Evolutionary conservation across 176 grass and related monocot genomes (phyloP).

Genomic region (Avena atlantica): DNA sequence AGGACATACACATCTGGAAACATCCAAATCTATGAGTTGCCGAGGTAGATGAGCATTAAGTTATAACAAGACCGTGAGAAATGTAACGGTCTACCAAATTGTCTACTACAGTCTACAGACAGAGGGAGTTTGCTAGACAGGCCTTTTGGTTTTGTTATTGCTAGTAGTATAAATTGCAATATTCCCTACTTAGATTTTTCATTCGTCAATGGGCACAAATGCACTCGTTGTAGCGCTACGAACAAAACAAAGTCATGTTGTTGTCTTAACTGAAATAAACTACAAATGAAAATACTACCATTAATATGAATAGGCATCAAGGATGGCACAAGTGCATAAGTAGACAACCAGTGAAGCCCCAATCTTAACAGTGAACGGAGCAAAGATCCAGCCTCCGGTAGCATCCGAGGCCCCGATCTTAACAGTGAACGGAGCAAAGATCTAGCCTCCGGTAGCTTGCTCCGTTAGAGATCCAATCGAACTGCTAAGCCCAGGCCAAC

Average conservation of each 20-base stretch:
- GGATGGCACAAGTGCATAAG: not conserved
- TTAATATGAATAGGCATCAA: not conserved
- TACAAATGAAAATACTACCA: not conserved
- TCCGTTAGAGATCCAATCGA: not conserved
- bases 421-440: not conserved
- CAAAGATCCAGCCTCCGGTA: not conserved
- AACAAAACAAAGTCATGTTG: not conserved
- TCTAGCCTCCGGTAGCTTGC: not conserved
- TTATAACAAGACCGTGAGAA: not conserved
- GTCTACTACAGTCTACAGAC: not conserved
- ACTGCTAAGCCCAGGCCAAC: not conserved
- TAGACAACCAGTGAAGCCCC: not conserved
- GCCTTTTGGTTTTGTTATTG: not conserved
- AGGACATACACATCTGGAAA: not conserved
- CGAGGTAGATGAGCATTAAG: not conserved
- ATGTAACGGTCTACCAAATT: constrained; percentile 7
- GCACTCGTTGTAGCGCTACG: not conserved
- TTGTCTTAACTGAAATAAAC: not conserved
- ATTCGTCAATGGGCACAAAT: not conserved
- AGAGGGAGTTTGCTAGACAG: not conserved
- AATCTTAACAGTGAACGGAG: not conserved
- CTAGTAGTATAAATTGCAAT: not conserved
- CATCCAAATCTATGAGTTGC: constrained; percentile 5
- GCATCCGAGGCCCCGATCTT: not conserved
- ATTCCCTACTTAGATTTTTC: constrained; percentile 2